These are phyloP conservation scores for Phaeosphaeria sp. DNA, from an alignment of 2,329 filamentous ascomycete genomes.

Conservation along the genomic window DNA sequence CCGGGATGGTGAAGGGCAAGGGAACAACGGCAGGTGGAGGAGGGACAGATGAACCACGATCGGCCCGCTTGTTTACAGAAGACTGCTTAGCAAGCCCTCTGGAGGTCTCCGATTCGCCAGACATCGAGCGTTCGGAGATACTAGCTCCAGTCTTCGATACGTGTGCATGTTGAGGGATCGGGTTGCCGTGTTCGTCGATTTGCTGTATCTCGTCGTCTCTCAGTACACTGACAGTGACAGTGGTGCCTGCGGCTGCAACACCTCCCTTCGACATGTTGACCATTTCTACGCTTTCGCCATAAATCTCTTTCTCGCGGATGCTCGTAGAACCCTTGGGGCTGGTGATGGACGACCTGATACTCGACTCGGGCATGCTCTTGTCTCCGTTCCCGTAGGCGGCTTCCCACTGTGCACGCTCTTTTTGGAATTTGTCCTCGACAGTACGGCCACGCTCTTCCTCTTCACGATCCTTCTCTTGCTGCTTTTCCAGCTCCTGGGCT, in stretches of 20 bases:
- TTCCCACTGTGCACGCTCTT: slow-evolving; percentile 77
- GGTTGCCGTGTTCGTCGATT: slow-evolving; percentile 41
- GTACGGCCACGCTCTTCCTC: slow-evolving; percentile 75
- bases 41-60: slow-evolving; percentile 41
- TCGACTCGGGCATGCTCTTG: slow-evolving; percentile 60
- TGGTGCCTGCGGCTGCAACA: slow-evolving; percentile 49
- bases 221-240: slow-evolving; percentile 62
- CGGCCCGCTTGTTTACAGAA: slow-evolving; percentile 14
- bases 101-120: slow-evolving; percentile 9
- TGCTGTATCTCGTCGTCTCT: slow-evolving; percentile 55
- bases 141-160: neutral
- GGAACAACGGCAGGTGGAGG: slow-evolving; percentile 66
- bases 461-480: slow-evolving; percentile 66
- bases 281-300: slow-evolving; percentile 62
- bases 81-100: neutral
- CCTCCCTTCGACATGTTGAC: slow-evolving; percentile 56
- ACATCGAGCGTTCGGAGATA: slow-evolving; percentile 5
- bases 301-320: slow-evolving; percentile 45
- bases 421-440: slow-evolving; percentile 67
- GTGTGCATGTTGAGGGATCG: slow-evolving; percentile 18
- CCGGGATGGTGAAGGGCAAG: slow-evolving; percentile 69
- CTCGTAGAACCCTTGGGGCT: slow-evolving; percentile 44
- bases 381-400: slow-evolving; percentile 75
- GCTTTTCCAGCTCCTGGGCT: slow-evolving; percentile 56
- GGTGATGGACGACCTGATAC: slow-evolving; percentile 52